Percentiles rank a stretch among this genome's conserved stretches.
Evolutionary conservation across 2,329 filamentous ascomycete species (phyloP).

Genomic region (Monilinia fructicola): DNA sequence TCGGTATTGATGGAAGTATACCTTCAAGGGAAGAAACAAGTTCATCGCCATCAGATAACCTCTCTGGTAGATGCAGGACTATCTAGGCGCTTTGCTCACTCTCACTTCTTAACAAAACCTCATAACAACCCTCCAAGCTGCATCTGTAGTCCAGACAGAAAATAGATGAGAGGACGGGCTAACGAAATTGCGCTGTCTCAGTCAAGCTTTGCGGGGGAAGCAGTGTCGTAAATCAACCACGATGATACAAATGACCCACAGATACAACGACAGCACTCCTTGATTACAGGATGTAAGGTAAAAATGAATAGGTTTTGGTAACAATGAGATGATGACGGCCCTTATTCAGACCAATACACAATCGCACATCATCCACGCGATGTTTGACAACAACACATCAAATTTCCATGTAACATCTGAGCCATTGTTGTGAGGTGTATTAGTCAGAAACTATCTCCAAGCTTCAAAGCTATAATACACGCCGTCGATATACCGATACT

Average conservation of each 20-base stretch:
- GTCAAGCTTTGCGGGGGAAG: not conserved
- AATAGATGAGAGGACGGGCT: not conserved
- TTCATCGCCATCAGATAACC: not conserved
- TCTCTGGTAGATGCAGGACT: not conserved
- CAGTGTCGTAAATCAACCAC: not conserved
- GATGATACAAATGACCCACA: not conserved
- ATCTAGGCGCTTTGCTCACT: not conserved
- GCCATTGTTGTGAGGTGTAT: not conserved
- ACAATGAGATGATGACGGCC: not conserved
- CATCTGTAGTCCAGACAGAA: not conserved
- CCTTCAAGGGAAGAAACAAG: not conserved
- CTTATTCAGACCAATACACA: not conserved
- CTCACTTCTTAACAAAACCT: too few species aligned
- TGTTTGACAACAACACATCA: not conserved
- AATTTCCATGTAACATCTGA: not conserved
- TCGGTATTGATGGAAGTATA: not conserved
- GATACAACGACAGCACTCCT: not conserved
- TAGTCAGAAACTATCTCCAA: not conserved
- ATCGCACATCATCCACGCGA: not conserved
- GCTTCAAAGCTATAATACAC: not conserved
- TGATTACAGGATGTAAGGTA: not conserved
- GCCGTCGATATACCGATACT: not conserved
- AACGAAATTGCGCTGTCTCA: not conserved
- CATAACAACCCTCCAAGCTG: not conserved
- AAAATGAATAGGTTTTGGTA: not conserved